These are phyloP conservation scores for Colletotrichum sp. DNA, from an alignment of 2,329 filamentous ascomycete genomes.

Conservation along the genomic window DNA sequence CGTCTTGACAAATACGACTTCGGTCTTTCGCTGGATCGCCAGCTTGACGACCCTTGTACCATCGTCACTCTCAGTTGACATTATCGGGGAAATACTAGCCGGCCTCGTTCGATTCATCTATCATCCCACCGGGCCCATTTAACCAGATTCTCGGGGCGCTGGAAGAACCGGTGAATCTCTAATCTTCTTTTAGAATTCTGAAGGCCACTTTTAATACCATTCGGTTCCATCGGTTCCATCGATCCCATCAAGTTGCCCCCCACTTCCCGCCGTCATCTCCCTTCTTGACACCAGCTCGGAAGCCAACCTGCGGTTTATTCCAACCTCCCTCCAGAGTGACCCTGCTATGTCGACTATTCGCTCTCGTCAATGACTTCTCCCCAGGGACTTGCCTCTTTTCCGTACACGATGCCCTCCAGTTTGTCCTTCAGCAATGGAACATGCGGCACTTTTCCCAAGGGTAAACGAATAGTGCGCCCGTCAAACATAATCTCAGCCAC, in stretches of 20 bases:
- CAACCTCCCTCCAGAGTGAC: not conserved
- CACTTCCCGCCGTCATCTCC: not conserved
- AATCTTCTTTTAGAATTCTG: not conserved
- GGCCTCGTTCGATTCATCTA: not conserved
- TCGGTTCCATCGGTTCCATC: not conserved
- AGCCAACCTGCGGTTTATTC: not conserved
- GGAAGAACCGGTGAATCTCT: not conserved
- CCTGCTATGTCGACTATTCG: not conserved
- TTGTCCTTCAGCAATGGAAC: not conserved
- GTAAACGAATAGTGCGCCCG: slow-evolving; percentile 58
- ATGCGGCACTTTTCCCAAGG: slow-evolving; percentile 50
- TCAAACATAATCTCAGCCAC: slow-evolving; percentile 66
- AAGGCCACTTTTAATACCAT: not conserved
- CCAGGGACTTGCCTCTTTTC: not conserved
- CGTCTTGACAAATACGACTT: not conserved
- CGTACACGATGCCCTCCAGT: not conserved
- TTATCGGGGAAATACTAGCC: not conserved
- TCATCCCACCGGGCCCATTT: not conserved
- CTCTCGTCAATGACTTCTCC: not conserved
- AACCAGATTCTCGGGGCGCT: not conserved
- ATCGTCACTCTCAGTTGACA: not conserved
- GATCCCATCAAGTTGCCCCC: not conserved
- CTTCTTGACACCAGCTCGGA: not conserved
- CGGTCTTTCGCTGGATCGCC: not conserved
- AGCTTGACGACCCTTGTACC: not conserved